Evolutionary conservation across 306 rosid genomes (phyloP), one percentile per base, ranked within the genome.

Genomic region (Cicer cuneatum): DNA sequence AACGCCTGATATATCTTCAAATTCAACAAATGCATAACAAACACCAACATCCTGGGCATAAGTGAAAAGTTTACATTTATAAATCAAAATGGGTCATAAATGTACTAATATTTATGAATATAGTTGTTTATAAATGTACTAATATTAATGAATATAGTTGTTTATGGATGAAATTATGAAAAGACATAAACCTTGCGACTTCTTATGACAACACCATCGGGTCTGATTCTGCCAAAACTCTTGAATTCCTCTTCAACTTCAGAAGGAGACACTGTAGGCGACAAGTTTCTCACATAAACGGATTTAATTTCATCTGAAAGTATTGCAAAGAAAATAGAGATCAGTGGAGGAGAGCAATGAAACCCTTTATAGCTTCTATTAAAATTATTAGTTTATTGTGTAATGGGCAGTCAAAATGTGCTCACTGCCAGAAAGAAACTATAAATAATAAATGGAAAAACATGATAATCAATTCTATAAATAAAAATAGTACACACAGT

Each of bases 1-100:
- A 77, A 94, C 97, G 15, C 99, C 95, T 7, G 83, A 71, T 78
- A 88, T 81, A 63, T 92, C 96, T 88, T 92, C 95, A 35, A 94
- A 94, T 81, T 94, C 97, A 72, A 94, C 95, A 83, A 94, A 94
- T 51, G 99, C 99, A 24, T 94, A 94, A 86, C 99, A 92, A 48
- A 92, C 92, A 52, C 99, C 99, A 82, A 94, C 93, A 71, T 94
- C 99, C 97, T 93, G 94, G 68, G 80, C 53, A 78, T 18, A 71
- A 65, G 16, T n/a, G 56, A 66, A 78, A 57, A 38, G 21, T 71
- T 82, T 38, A 76, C 83, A 77, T 70, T 56, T 51, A 51, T 47
- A 52, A 46, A 4, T 59, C 64, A 42, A 16, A 38, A 33, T 7
- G 52, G 38, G 64, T 35, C 40, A 54, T 37, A 48, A 64, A 72